Evolutionary conservation across 192 early-diverging fungal genomes (phyloP).

Genomic region (Jimgerdemannia flammicorona): DNA sequence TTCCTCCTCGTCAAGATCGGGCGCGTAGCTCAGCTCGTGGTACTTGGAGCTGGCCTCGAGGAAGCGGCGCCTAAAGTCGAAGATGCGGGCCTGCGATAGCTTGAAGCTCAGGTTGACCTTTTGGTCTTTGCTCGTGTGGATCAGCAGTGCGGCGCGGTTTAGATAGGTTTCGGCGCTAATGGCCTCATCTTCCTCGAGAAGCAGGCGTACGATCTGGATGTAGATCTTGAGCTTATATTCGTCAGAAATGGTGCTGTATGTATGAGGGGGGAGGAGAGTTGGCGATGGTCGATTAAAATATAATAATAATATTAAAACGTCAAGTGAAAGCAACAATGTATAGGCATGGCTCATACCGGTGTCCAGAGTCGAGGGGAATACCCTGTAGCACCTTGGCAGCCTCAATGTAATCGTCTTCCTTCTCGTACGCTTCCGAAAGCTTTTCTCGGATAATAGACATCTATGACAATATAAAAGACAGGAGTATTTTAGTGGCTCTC

Average conservation of each 20-base stretch:
- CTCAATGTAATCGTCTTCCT: constrained; percentile 75
- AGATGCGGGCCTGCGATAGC: constrained; percentile 74
- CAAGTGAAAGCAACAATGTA: not conserved
- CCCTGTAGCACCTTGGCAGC: constrained; percentile 85
- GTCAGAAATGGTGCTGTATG: constrained; percentile 46
- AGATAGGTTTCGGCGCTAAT: constrained; percentile 78
- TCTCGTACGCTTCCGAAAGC: constrained; percentile 69
- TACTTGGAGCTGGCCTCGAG: constrained; percentile 82
- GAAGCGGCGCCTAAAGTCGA: constrained; percentile 85
- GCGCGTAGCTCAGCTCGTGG: constrained; percentile 76
- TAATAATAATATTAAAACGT: constrained; percentile 12
- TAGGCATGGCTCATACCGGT: constrained; percentile 45
- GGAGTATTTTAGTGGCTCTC: too few relatives aligned
- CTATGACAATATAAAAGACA: constrained; percentile 14
- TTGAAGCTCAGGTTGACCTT: constrained; percentile 65
- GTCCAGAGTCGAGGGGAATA: constrained; percentile 89
- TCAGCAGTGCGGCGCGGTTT: constrained; percentile 74
- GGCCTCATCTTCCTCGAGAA: constrained; percentile 82
- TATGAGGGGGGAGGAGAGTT: not conserved
- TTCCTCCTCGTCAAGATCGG: constrained; percentile 56
- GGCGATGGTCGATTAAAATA: not conserved
- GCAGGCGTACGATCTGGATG: constrained; percentile 78
- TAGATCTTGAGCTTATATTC: constrained; percentile 78
- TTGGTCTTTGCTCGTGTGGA: constrained; percentile 50
- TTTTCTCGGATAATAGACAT: constrained; percentile 72